Conservation (phyloP, 108 stramenopile genomes). For the Nitzschia sp. region DNA sequence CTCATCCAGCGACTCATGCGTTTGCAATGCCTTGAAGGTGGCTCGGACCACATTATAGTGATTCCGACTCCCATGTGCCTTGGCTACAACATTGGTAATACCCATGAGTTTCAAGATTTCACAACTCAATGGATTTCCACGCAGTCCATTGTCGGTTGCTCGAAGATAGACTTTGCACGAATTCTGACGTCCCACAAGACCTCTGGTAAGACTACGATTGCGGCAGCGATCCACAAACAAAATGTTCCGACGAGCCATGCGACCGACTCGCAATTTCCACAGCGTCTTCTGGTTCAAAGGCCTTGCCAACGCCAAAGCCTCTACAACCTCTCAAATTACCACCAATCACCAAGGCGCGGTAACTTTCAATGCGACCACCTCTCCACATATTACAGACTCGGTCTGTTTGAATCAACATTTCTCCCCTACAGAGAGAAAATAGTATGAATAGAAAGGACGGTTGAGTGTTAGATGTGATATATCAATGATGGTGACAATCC, state of each 20-base stretch:
- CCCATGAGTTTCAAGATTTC: constrained; percentile 86
- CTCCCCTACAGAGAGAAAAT: constrained; percentile 50
- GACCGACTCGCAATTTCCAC: constrained; percentile 70
- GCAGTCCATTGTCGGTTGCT: constrained; percentile 73
- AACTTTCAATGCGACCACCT: constrained; percentile 89
- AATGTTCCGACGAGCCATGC: constrained; percentile 82
- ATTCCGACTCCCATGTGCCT: constrained; percentile 86
- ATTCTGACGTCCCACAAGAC: constrained; percentile 88
- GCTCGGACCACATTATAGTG: constrained; percentile 86
- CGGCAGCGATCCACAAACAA: constrained; percentile 91
- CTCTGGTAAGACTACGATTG: constrained; percentile 66
- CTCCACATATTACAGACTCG: constrained; percentile 89
- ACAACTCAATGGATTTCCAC: constrained; percentile 68
- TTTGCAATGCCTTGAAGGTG: constrained; percentile 91
- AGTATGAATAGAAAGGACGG: not conserved
- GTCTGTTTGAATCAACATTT: constrained; percentile 81
- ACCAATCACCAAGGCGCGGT: constrained; percentile 90
- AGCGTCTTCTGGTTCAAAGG: constrained; percentile 83
- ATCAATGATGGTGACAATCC: too few relatives aligned
- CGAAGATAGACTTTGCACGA: constrained; percentile 82
- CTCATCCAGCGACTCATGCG: constrained; percentile 88
- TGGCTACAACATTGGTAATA: constrained; percentile 78
- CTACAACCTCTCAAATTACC: constrained; percentile 95
- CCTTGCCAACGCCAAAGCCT: constrained; percentile 96
- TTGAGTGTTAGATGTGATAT: too few relatives aligned